Evolutionary conservation across 164 flowering plant genomes (phyloP).

Genomic region (Euptelea pleiosperma): DNA sequence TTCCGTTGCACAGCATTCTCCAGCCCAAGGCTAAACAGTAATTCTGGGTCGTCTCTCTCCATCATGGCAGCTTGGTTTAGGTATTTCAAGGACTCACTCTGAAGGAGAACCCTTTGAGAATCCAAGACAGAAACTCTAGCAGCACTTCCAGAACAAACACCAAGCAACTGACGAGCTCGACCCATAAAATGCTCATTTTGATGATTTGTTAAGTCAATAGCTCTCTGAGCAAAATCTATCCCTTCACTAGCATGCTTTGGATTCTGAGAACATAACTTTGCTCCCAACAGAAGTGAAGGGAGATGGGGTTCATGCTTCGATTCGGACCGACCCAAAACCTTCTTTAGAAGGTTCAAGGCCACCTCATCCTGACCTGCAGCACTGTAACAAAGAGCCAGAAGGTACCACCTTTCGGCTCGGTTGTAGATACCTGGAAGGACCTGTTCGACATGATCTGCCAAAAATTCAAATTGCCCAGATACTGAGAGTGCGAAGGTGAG

Average conservation of each 20-base stretch:
- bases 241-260: conserved; percentile 59
- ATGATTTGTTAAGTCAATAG: conserved; percentile 29
- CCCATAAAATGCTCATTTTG: conserved; percentile 43
- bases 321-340: conserved; percentile 54
- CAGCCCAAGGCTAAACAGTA: conserved; percentile 48
- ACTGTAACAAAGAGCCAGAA: conserved; percentile 88
- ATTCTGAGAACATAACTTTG: conserved; percentile 63
- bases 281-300: conserved; percentile 71
- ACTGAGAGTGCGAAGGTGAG: conserved; percentile 71
- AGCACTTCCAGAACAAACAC: conserved; percentile 73
- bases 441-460: conserved; percentile 80
- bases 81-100: conserved; percentile 51
- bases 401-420: conserved; percentile 80
- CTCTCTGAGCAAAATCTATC: conserved; percentile 53
- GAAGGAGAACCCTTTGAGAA: conserved; percentile 46
- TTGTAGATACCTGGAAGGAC: conserved; percentile 63
- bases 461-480: conserved; percentile 50
- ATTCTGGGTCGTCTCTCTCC: conserved; percentile 54
- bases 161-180: conserved; percentile 63
- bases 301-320: conserved; percentile 44
- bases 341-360: conserved; percentile 72
- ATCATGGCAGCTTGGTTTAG: conserved; percentile 42
- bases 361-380: conserved; percentile 67
- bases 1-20: conserved; percentile 86
- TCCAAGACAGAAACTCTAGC: conserved; percentile 62